These are phyloP conservation scores for Colletotrichum chlorophyti DNA, from an alignment of 2,329 filamentous ascomycete genomes.

Conservation along the genomic window DNA sequence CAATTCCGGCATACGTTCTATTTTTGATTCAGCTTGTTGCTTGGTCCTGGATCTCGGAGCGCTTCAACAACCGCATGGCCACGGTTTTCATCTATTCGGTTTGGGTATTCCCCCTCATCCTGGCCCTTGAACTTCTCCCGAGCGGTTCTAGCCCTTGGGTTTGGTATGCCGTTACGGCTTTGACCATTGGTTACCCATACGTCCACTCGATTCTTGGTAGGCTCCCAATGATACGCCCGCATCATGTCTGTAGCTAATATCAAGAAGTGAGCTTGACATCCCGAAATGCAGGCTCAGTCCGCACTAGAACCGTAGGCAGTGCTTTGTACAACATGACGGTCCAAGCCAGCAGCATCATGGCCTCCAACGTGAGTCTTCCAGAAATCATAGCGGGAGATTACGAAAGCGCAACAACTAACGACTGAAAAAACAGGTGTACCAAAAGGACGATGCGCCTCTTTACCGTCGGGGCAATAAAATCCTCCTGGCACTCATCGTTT, in stretches of 20 bases:
- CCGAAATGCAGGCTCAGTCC: conserved; percentile 67
- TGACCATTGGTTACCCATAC: conserved; percentile 57
- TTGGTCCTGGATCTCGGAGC: conserved; percentile 52
- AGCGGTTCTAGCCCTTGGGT: conserved; percentile 46
- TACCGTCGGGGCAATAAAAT: conserved; percentile 51
- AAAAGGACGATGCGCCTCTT: conserved; percentile 51
- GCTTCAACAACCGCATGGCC: conserved; percentile 45
- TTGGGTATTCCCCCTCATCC: conserved; percentile 59
- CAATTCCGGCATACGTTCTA: conserved; percentile 43
- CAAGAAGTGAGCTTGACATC: conserved; percentile 65
- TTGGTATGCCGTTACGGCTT: conserved; percentile 51
- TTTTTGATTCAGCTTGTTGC: conserved; percentile 48
- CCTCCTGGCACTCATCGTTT: conserved; percentile 45
- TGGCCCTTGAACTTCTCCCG: conserved; percentile 51
- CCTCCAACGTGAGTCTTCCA: conserved; percentile 42
- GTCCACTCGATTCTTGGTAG: conserved; percentile 40
- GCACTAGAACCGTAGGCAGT: conserved; percentile 66
- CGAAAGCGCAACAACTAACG: no score
- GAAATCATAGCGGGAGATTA: not conserved
- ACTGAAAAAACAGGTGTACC: conserved; percentile 35
- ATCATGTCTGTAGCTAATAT: conserved; percentile 39
- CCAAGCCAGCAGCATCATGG: conserved; percentile 50
- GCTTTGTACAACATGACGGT: conserved; percentile 67
- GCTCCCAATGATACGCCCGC: not conserved
- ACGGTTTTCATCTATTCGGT: conserved; percentile 41